phyloP scores from a whole-genome alignment of 441 rosid species.

The Erodium texanum region DNA sequence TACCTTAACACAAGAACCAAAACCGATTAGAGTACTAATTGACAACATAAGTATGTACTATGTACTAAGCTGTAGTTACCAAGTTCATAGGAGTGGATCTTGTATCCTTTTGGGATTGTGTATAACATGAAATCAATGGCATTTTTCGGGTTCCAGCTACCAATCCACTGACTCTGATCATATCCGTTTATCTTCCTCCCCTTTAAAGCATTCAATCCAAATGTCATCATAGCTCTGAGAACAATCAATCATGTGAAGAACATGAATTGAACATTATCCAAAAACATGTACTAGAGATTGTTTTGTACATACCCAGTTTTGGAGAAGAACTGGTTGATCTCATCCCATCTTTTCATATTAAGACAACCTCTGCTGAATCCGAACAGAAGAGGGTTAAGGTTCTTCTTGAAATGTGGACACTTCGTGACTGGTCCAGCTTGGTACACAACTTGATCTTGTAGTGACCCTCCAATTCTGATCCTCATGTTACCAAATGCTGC shows the following conservation, averaged over 20 bases:
- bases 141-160: slow-evolving; percentile 38
- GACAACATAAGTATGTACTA: not conserved
- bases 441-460: slow-evolving; percentile 47
- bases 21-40: too few species aligned
- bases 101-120: slow-evolving; percentile 39
- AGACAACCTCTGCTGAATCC: slow-evolving; percentile 50
- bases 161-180: slow-evolving; percentile 24
- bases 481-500: too few species aligned
- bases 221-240: slow-evolving; percentile 37
- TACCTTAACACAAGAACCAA: slow-evolving; percentile 27
- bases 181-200: slow-evolving; percentile 27
- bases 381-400: slow-evolving; percentile 25
- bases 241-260: too few species aligned
- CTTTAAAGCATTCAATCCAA: slow-evolving; percentile 43
- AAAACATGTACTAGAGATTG: too few species aligned
- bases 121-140: slow-evolving; percentile 42
- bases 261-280: not conserved
- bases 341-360: slow-evolving; percentile 49
- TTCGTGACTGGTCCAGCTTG: slow-evolving; percentile 27
- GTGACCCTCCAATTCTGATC: slow-evolving; percentile 23
- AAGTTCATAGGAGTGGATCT: slow-evolving; percentile 52
- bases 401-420: slow-evolving; percentile 28
- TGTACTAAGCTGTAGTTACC: slow-evolving; percentile 25
- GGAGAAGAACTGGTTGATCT: slow-evolving; percentile 33
- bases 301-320: slow-evolving; percentile 34